Base-by-base conservation (phyloP, 352 stramenopile genomes). In the Globisporangium irregulare region DNA sequence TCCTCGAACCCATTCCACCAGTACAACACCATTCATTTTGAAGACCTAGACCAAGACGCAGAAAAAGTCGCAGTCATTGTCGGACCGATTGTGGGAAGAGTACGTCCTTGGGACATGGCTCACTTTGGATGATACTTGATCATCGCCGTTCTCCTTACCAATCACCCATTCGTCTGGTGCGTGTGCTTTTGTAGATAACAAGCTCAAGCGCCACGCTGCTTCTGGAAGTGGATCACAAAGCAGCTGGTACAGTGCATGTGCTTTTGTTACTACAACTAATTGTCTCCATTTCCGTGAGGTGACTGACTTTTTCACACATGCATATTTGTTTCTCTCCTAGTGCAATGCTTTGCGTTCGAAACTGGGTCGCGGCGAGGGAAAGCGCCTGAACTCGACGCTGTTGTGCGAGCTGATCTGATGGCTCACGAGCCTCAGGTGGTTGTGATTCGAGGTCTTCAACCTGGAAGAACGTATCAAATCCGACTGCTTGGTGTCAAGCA, bases 291-390 rank as follows among this genome's bases (percentile, higher is more conserved):
- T 3, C 2, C 18, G 29, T 20, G 20, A 58, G 20, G 2, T 4
- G 46, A n/a, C 24, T 57, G 25, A 36, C 22, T 24, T 43, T 22
- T 18, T 24, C 34, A 1, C 32, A 18, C 43, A n/a, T 34, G 20
- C 9, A 22, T 25, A 24, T 43, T 32, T 29, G 9, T 29, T 46
- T 32, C 34, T 55, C 25, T 43, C 10, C 36, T 12, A 68, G 63
- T 85, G 53, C 73, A 71, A 57, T 68, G 22, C 55, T 80, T 86
- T 72, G 74, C 78, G 7, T 86, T 86, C 46, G 59, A 61, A 53
- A 12, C 59, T n/a, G 38, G 54, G 10, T 18, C 29, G 29, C 18
- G 6, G 43, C 43, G 25, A 34, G 15, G 20, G 14, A 48, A 36
- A 3, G 34, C 43, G 25, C 12, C 38, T 25, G 25, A 18, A 1